Percentiles rank a stretch among this genome's conserved stretches.
Evolutionary conservation across 2,329 filamentous ascomycete species (phyloP).

Genomic region (Colletotrichum sublineola): DNA sequence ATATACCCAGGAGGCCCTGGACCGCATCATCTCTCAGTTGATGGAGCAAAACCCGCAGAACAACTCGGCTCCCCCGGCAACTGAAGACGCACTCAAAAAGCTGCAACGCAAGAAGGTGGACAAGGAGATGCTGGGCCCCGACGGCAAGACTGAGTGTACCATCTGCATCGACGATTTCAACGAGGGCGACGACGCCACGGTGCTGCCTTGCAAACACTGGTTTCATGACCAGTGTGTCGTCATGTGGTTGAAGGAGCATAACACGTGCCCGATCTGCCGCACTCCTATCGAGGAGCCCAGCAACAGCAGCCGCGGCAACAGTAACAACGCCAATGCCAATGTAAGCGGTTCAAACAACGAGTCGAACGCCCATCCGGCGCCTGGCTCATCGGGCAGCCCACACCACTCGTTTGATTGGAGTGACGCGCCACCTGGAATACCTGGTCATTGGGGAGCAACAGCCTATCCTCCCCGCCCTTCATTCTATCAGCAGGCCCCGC

Average conservation of each 20-base stretch:
- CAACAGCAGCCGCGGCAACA: constrained; percentile 43
- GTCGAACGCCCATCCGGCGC: constrained; percentile 15
- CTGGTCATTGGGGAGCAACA: constrained; percentile 26
- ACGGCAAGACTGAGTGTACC: constrained; percentile 85
- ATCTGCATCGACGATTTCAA: constrained; percentile 93
- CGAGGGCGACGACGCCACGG: constrained; percentile 78
- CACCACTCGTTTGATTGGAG: constrained; percentile 20
- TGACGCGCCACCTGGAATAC: constrained; percentile 27
- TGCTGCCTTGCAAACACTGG: constrained; percentile 92
- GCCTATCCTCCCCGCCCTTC: constrained; percentile 4
- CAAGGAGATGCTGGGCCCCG: constrained; percentile 74
- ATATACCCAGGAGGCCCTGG: constrained; percentile 90
- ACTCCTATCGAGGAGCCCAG: constrained; percentile 64
- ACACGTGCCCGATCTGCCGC: constrained; percentile 90
- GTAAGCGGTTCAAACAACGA: constrained; percentile 25
- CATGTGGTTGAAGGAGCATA: constrained; percentile 89
- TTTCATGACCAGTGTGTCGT: constrained; percentile 88
- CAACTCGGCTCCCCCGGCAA: constrained; percentile 85
- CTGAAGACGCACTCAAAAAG: constrained; percentile 78
- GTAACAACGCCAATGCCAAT: constrained; percentile 31
- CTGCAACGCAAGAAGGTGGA: constrained; percentile 80
- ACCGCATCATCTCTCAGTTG: constrained; percentile 86
- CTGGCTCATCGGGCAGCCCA: constrained; percentile 23
- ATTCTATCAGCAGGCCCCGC: constrained; percentile 2
- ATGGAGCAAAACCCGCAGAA: constrained; percentile 86